These are phyloP conservation scores for Cadophora sp. DNA, from an alignment of 2,329 filamentous ascomycete species.

Conservation along the genomic window DNA sequence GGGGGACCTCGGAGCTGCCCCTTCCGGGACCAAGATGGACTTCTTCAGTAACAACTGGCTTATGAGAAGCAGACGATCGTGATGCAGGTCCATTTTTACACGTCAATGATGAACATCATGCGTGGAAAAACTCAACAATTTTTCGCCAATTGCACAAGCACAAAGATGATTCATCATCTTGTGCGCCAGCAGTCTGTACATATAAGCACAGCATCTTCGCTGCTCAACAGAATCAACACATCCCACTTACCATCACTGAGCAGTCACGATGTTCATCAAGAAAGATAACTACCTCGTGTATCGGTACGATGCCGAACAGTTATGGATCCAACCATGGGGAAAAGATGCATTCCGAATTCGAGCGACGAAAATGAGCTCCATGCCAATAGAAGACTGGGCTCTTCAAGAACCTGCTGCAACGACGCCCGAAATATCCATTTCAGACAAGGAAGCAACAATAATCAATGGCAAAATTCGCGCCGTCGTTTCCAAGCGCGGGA, in stretches of 20 bases:
- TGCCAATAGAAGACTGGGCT: constrained; percentile 52
- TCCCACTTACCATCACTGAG: neutral
- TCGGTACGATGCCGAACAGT: constrained; percentile 51
- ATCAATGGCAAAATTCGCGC: constrained; percentile 56
- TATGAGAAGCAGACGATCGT: constrained; percentile 1
- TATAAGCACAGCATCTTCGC: neutral
- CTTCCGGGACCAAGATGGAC: neutral
- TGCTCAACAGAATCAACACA: neutral
- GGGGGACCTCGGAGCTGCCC: neutral
- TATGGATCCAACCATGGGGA: constrained; percentile 58
- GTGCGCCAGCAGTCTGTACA: neutral
- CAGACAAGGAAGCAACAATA: constrained; percentile 44
- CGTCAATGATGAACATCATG: constrained; percentile 1
- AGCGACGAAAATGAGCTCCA: constrained; percentile 48
- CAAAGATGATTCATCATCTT: neutral
- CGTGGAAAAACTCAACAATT: neutral
- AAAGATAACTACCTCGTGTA: constrained; percentile 40
- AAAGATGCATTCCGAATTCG: constrained; percentile 54
- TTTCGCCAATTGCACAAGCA: neutral
- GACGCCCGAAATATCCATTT: neutral
- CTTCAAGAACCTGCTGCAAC: constrained; percentile 34
- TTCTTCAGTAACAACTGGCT: constrained; percentile 3
- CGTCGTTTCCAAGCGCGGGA: constrained; percentile 53
- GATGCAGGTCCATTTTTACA: constrained; percentile 20
- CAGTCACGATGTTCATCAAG: constrained; percentile 35